Evolutionary conservation across 2,329 filamentous ascomycete species (phyloP), one percentile per base, ranked within the genome.

Genomic region (Botrytis tulipae): DNA sequence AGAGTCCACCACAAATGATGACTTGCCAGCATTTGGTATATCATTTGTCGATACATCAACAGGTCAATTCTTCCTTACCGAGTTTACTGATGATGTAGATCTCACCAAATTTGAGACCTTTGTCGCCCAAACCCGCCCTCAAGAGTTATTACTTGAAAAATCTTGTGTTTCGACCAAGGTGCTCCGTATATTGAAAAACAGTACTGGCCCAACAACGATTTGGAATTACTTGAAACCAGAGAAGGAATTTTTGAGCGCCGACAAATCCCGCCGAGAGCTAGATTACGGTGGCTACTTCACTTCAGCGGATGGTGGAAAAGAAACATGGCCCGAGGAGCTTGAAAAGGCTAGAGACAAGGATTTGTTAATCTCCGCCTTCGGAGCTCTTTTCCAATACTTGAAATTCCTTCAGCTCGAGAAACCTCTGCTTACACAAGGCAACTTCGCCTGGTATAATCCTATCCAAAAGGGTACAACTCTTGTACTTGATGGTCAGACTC

Each of bases 21-120:
- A 91, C 71, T 85, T 90, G 42, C 95, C 96, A 8, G 90, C 90
- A 0, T 99, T 99, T 81, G 96, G 96, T 14, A 90, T 99, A 70
- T 91, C 94, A 0, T 98, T 98, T 82, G 93, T 97, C 18, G 96
- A 99, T 81, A 96, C 96, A 12, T 95, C 96, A 2, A 99, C 95
- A 0, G 96, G 95, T 16, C 94, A 97, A 76, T 99, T 99, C 82
- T 94, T 93, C 80, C 83, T 99, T n/a, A 93, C 95, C 1, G 91
- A 97, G 75, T 98, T 98, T 76, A 87, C 92, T 8, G 96, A 99
- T 79, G 96, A 99, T 81, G 88, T 91, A 6, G 95, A 98, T 79
- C 88, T 98, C 83, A 99, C 96, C 73, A 97, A 95, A 80, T 98
- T 99, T 78, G 96, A 99, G 84, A 99, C 96, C 0, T 92, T 99